Base-by-base conservation (phyloP, 2,329 filamentous ascomycete genomes). In the Apiospora phragmitis region DNA sequence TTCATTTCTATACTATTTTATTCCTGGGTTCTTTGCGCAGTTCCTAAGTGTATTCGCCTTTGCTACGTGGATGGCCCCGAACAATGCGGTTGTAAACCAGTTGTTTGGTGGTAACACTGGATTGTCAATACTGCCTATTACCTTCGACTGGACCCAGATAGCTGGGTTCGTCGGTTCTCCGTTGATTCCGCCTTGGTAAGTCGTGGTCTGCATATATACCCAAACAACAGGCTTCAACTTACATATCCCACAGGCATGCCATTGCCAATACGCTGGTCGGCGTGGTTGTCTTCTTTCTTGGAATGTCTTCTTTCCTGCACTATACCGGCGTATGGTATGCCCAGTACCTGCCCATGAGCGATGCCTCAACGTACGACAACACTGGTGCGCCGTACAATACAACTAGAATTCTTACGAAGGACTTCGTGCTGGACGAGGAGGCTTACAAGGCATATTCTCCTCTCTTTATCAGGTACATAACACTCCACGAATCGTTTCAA, bases 101-200 rank as follows among this genome's bases (percentile, higher is more conserved):
- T 77, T 94, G 1, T 94, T 94, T 74, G 92, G 92, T 1, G 91
- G 90, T 1, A 85, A 84, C 67, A 91, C 89, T 0, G 92, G 92
- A 0, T 73, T 94, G 4, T 92, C 90, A 0, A 76, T 94, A 38
- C 81, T 94, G 8, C 92, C 92, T 1, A 88, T 94, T 42, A 93
- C 91, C 0, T 93, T 94, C 76, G 92, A 94, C 82, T 94, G 92
- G 91, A 91, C 90, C 6, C 90, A 93, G 75, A 86, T 93, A 68
- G 86, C 90, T 3, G 92, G 91, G 65, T 94, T 89, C 72, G 84
- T 92, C 68, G 88, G 88, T 41, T 92, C 90, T 12, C 92, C 91
- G 26, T 80, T 94, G 47, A 91, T 93, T 67, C 88, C 91, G 3
- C 92, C 92, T 6, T 94, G 91, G 87, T 88, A 77, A 71, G 85